Percentiles rank a stretch among this genome's conserved stretches.
phyloP scores from a whole-genome alignment of 768 basidiomycete genomes.

The Russula earlei region DNA sequence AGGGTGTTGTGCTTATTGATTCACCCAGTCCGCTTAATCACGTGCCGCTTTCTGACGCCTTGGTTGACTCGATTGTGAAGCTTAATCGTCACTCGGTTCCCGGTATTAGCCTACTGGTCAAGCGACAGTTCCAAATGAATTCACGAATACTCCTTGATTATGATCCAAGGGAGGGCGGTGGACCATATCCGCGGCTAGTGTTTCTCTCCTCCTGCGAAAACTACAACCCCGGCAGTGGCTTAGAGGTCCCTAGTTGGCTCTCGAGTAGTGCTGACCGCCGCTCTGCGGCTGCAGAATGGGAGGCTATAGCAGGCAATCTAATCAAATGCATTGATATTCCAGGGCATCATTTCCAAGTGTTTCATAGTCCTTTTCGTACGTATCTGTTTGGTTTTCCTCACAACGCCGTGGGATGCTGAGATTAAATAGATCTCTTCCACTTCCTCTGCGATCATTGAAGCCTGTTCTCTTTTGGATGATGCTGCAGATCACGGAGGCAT shows the following conservation, averaged over 20 bases:
- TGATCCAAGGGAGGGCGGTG: slow-evolving; percentile 26
- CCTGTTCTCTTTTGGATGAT: slow-evolving; percentile 9
- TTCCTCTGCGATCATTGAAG: slow-evolving; percentile 7
- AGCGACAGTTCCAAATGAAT: slow-evolving; percentile 42
- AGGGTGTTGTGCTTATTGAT: slow-evolving; percentile 59
- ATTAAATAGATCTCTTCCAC: slow-evolving; percentile 4
- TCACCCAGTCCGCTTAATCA: slow-evolving; percentile 49
- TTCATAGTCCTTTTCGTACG: slow-evolving; percentile 43
- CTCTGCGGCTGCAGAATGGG: slow-evolving; percentile 38
- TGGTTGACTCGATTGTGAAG: slow-evolving; percentile 41
- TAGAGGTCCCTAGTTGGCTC: slow-evolving; percentile 44
- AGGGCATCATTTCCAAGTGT: slow-evolving; percentile 57
- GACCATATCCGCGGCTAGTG: slow-evolving; percentile 31
- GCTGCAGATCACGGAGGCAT: not conserved
- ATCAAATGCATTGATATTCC: slow-evolving; percentile 47
- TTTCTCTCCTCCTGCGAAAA: slow-evolving; percentile 46
- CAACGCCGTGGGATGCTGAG: not conserved
- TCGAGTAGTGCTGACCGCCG: slow-evolving; percentile 33
- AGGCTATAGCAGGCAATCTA: slow-evolving; percentile 28
- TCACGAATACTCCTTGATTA: slow-evolving; percentile 40
- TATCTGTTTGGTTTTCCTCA: not conserved
- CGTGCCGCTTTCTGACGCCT: slow-evolving; percentile 39
- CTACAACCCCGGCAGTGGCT: slow-evolving; percentile 28
- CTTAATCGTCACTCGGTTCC: slow-evolving; percentile 24
- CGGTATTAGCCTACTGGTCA: slow-evolving; percentile 31